phyloP scores from a whole-genome alignment of 805 yeast species.

The Ascoidea rubescens region DNA sequence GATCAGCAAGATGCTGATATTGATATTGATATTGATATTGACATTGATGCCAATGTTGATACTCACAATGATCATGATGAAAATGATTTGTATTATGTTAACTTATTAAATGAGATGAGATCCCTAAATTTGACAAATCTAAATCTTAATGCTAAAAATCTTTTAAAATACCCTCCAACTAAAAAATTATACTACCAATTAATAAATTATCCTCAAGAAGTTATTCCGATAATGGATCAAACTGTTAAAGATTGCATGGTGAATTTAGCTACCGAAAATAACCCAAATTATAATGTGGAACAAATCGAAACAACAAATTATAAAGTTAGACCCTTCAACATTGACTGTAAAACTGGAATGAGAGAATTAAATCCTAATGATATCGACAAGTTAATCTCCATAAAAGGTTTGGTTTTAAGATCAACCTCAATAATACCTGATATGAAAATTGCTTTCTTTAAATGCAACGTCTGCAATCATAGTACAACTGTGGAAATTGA shows the following conservation, averaged over 20 bases:
- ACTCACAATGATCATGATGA: constrained; percentile 44
- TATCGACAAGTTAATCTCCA: constrained; percentile 81
- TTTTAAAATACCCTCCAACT: constrained; percentile 63
- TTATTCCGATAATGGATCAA: constrained; percentile 96
- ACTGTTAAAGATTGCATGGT: constrained; percentile 83
- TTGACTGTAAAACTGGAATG: constrained; percentile 65
- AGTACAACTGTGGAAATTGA: constrained; percentile 86
- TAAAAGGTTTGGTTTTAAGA: constrained; percentile 83
- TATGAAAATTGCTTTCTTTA: constrained; percentile 94
- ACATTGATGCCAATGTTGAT: too few species aligned
- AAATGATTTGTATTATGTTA: constrained; percentile 61
- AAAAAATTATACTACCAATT: constrained; percentile 73
- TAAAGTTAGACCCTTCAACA: constrained; percentile 81
- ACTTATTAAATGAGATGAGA: constrained; percentile 60
- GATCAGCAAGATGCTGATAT: constrained; percentile 20
- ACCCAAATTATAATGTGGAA: constrained; percentile 34
- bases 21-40: constrained; percentile 23
- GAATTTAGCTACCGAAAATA: constrained; percentile 45
- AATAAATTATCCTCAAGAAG: constrained; percentile 90
- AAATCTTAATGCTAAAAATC: constrained; percentile 72
- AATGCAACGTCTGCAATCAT: constrained; percentile 90
- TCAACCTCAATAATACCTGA: constrained; percentile 90
- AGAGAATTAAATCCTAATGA: constrained; percentile 89
- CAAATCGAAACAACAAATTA: constrained; percentile 72
- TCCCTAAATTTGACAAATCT: constrained; percentile 69